Base-by-base conservation (phyloP, 805 yeast genomes). In the Kurtzmaniella cleridarum region DNA sequence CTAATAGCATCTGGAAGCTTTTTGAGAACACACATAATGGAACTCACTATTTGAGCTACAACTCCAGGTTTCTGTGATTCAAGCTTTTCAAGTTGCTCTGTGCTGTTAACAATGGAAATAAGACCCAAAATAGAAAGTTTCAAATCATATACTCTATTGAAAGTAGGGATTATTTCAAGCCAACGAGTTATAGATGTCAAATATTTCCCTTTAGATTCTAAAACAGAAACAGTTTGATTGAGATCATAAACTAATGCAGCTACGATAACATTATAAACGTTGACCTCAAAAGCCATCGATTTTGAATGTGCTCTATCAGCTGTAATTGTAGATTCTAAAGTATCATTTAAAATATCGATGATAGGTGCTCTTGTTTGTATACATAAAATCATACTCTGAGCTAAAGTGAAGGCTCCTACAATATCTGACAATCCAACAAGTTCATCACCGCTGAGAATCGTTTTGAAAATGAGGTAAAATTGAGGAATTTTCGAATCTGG, bases 101-200 rank as follows among this genome's bases (percentile, higher is more conserved):
- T 54, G 41, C 54, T 54, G 40, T 50, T 68, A 41, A 57, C 52
- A 46, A 53, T 57, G 20, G 51, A 86, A 42, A 90, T 59, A 16
- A 84, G 54, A 0, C 93, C 95, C 46, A 91, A 60, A 2, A 78
- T 65, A 1, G 86, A 78, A 32, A 91, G 60, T 59, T 89, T 90
- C 57, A 87, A 69, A 60, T 91, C 98, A 51, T 75, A 85, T 2
- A 87, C 95, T 43, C 95, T 68, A 16, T 72, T 71, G 48, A 83
- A 71, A 20, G 66, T 62, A 3, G 79, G 74, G 30, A 79, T 62
- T 8, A 70, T 49, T 15, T 71, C 66, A 51, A 84, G 76, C 96
- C 96, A 88, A 38, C 69, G 56, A 18, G 68, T 68, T 50, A 90
- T 76, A 49, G 86, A 76, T 11, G 62, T 49, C 27, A 71, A 69